Evolutionary conservation across 1,139 yeast species (phyloP), one percentile per base, ranked within the genome.

Genomic region (Nakaseomyces uthaithaninus): DNA sequence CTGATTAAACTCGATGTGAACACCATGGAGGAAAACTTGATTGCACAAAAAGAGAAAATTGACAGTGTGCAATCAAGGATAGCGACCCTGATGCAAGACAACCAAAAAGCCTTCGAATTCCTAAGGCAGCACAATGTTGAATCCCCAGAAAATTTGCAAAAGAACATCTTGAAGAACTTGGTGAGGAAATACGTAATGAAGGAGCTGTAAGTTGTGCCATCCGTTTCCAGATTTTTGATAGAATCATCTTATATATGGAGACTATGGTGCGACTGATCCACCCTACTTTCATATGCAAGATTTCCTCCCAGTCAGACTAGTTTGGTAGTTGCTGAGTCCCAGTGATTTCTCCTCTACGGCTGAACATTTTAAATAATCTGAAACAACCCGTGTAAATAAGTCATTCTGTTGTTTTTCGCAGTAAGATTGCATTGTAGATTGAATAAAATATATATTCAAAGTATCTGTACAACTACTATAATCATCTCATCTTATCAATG

Each of bases 131-230:
- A 60, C 51, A 49, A 64, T 44, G 48, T 59, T 6, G 50, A 50
- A 38, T 55, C 57, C 22, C 64, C 67, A 26, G 58, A 52, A 34
- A 19, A 49, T 42, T 51, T 73, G 42, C 68, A 72, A 55, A 67
- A 63, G 45, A 67, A 66, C 52, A 69, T 73, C 12, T 70, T 64
- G 48, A 76, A 74, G 62, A 76, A 76, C 54, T 56, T 75, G 38
- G 53, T 75, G 49, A 67, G 77, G 52, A 75, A 75, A 57, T 72
- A 66, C 52, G 58, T 74, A 10, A 37, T 56, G 39, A 46, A 46
- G 42, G 55, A 54, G 16, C 35, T 46, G 40, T 40, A 40, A 40
- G 5, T 16, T 7, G n/a, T n/a, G n/a, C n/a, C n/a, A n/a, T n/a
- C n/a, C n/a, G n/a, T n/a, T n/a, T n/a, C n/a, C n/a, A n/a, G n/a